These are phyloP conservation scores for Cinchona pubescens DNA, from an alignment of 257 asterid species.

Conservation along the genomic window DNA sequence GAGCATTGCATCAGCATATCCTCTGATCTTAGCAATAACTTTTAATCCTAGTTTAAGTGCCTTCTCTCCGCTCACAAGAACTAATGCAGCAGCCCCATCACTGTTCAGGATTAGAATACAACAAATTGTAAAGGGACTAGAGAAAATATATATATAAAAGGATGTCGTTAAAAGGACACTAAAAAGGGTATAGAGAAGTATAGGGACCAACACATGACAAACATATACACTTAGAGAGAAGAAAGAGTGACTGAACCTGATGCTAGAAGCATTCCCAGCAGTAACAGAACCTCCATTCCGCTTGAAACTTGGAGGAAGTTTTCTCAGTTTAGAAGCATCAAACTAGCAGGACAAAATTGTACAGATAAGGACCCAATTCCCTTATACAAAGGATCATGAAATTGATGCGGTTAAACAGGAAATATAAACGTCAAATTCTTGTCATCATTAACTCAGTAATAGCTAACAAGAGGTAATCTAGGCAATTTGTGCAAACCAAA, in stretches of 20 bases:
- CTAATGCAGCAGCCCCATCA: conserved; percentile 98
- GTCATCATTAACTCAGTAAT: no score
- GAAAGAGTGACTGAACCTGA: conserved; percentile 51
- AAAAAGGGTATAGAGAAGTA: not conserved
- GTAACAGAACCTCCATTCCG: conserved; percentile 93
- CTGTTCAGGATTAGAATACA: no score
- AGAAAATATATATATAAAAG: conserved; percentile 22
- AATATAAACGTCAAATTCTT: no score
- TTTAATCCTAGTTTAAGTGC: conserved; percentile 77
- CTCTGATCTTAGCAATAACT: conserved; percentile 80
- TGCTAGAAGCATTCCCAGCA: conserved; percentile 98
- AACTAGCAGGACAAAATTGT: conserved; percentile 50
- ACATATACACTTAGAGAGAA: not conserved
- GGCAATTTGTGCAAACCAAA: no score
- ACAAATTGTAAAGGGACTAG: no score
- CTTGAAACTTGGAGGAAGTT: conserved; percentile 96
- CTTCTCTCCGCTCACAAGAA: conserved; percentile 88
- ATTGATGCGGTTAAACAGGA: not conserved
- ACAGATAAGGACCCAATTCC: no score
- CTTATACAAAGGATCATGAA: no score
- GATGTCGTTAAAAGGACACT: conserved; percentile 19
- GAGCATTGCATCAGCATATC: conserved; percentile 99
- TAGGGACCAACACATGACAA: not conserved
- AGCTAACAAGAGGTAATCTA: no score
- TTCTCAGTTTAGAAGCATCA: conserved; percentile 90